Percentiles rank a stretch among this genome's conserved stretches.
These are phyloP conservation scores for Aspergillus baeticus DNA, from an alignment of 495 filamentous ascomycete genomes.

Conservation along the genomic window DNA sequence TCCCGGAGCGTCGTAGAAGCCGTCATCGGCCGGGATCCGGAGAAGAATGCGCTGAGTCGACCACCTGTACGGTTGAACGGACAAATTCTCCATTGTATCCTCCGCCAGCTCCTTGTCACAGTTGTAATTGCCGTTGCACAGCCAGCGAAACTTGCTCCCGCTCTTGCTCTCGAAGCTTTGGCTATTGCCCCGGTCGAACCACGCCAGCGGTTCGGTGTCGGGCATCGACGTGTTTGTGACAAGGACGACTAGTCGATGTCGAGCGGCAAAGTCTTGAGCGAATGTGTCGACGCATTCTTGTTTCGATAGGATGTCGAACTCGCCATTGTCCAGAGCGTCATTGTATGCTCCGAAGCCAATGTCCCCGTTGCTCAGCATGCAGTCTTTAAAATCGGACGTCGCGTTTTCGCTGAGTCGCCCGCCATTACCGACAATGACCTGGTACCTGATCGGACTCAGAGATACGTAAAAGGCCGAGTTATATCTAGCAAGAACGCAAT, in stretches of 20 bases:
- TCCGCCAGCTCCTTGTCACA: neutral
- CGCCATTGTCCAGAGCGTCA: neutral
- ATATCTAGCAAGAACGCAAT: neutral
- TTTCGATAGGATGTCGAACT: neutral
- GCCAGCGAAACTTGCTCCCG: neutral
- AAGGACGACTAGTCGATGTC: neutral
- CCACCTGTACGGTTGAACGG: neutral
- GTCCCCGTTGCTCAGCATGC: neutral
- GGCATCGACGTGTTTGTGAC: neutral
- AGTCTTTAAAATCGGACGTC: neutral
- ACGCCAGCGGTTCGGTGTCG: neutral
- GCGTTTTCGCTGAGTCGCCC: neutral
- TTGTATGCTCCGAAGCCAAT: neutral
- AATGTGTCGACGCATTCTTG: slow-evolving; percentile 1
- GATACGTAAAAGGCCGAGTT: slow-evolving; percentile 10
- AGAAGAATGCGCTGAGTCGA: neutral
- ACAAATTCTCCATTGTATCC: neutral
- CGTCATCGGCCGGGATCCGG: neutral
- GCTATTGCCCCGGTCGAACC: neutral
- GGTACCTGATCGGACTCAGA: slow-evolving; percentile 1
- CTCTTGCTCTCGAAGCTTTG: neutral
- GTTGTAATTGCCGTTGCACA: neutral
- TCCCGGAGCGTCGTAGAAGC: neutral
- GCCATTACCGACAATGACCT: neutral
- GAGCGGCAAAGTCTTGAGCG: neutral